Evolutionary conservation across 176 grass and related monocot genomes (phyloP).

Genomic region (Musa beccarii): DNA sequence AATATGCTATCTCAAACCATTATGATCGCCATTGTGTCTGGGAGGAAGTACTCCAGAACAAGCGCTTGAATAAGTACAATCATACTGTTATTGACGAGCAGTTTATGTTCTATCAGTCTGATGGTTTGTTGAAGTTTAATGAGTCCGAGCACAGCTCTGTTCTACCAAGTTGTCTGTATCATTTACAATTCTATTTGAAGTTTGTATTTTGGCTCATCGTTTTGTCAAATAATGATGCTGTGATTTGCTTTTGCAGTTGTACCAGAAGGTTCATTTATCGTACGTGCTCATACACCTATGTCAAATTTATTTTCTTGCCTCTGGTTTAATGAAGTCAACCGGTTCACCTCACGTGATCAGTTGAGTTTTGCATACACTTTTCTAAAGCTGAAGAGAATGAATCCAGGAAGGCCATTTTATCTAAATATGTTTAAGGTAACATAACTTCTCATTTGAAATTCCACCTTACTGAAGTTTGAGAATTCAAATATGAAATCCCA

Average conservation of each 20-base stretch:
- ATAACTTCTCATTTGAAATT: neutral
- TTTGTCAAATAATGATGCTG: constrained; percentile 8
- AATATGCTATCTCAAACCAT: constrained; percentile 83
- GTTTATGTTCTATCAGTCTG: constrained; percentile 77
- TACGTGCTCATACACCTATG: constrained; percentile 73
- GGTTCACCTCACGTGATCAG: constrained; percentile 78
- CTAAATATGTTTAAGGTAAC: constrained; percentile 92
- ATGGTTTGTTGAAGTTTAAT: constrained; percentile 74
- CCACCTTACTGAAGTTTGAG: neutral
- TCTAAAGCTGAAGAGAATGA: constrained; percentile 72
- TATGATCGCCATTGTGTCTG: constrained; percentile 90
- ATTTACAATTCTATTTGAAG: constrained; percentile 15
- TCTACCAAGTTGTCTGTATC: constrained; percentile 77
- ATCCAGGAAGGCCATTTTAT: constrained; percentile 51
- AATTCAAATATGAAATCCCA: constrained; percentile 6
- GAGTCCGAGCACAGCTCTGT: constrained; percentile 36
- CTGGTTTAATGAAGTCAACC: constrained; percentile 87
- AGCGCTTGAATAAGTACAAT: constrained; percentile 81
- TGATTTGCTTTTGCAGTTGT: constrained; percentile 59
- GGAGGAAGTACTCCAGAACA: constrained; percentile 90
- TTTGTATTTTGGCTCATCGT: constrained; percentile 4
- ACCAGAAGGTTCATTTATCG: constrained; percentile 90
- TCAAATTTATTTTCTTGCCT: constrained; percentile 97
- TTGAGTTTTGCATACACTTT: constrained; percentile 86
- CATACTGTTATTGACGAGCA: constrained; percentile 80